Conservation (phyloP, 495 filamentous ascomycete species). For the Astrothelium macrocarpum region DNA sequence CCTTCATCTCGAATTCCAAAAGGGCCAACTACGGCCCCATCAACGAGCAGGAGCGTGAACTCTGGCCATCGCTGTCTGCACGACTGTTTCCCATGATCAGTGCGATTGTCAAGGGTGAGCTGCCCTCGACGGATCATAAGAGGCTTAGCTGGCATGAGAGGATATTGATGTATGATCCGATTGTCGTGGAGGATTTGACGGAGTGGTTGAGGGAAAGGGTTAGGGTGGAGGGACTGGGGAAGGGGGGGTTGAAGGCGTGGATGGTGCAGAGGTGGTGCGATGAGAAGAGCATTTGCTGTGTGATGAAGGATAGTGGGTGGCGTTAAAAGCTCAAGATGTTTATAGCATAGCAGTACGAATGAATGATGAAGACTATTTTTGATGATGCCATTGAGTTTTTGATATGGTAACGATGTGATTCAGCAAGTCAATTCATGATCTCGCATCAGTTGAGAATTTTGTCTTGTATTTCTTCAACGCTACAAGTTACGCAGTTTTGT, state of each 20-base stretch:
- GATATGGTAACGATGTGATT: no score
- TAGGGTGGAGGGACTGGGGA: constrained; percentile 41
- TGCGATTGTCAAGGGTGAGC: constrained; percentile 46
- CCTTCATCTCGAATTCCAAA: background rate
- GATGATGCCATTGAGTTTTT: no score
- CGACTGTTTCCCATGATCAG: constrained; percentile 55
- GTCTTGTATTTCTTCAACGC: no score
- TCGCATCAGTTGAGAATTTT: no score
- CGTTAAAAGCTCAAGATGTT: background rate
- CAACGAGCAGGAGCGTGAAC: constrained; percentile 8
- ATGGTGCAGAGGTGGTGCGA: constrained; percentile 82
- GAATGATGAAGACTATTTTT: background rate
- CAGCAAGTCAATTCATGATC: no score
- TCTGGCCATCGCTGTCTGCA: constrained; percentile 16
- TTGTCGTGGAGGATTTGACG: constrained; percentile 78
- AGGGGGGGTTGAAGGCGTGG: constrained; percentile 50
- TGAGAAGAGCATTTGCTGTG: constrained; percentile 37
- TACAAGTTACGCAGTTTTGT: no score
- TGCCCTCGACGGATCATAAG: constrained; percentile 39
- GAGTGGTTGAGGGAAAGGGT: constrained; percentile 63
- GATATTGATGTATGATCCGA: constrained; percentile 88
- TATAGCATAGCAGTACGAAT: background rate
- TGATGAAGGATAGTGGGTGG: constrained; percentile 15
- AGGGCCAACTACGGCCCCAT: background rate
- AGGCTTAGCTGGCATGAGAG: constrained; percentile 73